Conservation (phyloP, 495 filamentous ascomycete species). For the Lophiotrema nucula region DNA sequence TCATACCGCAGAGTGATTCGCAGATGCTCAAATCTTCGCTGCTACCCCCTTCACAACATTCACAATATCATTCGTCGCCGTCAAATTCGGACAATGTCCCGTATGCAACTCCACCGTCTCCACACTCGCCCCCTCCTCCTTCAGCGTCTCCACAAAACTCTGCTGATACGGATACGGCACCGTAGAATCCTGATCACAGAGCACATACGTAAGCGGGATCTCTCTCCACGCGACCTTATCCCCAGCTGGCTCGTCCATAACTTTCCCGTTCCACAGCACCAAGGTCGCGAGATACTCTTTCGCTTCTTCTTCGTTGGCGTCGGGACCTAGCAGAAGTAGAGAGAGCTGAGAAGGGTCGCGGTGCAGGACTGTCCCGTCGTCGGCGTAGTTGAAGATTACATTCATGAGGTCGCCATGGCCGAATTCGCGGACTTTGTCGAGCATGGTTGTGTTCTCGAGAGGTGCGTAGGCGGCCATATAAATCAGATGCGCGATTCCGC, state of each 20-base stretch:
- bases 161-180: slow-evolving; percentile 40
- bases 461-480: slow-evolving; percentile 40
- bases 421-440: slow-evolving; percentile 37
- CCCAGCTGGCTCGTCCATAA: slow-evolving; percentile 30
- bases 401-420: slow-evolving; percentile 37
- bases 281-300: slow-evolving; percentile 33
- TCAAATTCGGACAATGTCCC: slow-evolving; percentile 41
- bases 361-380: slow-evolving; percentile 33
- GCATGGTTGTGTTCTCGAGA: slow-evolving; percentile 32
- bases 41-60: slow-evolving; percentile 13
- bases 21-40: too few relatives aligned
- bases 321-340: slow-evolving; percentile 8
- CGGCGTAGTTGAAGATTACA: slow-evolving; percentile 38
- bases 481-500: slow-evolving; percentile 39
- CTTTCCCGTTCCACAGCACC: slow-evolving; percentile 38
- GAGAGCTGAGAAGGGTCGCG: slow-evolving; percentile 31
- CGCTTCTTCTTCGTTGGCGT: background rate
- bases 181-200: slow-evolving; percentile 40
- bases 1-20: too few relatives aligned
- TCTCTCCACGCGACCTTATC: slow-evolving; percentile 40
- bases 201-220: slow-evolving; percentile 44
- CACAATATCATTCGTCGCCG: slow-evolving; percentile 34
- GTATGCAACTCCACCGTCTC: slow-evolving; percentile 36
- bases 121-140: slow-evolving; percentile 32
- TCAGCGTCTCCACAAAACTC: slow-evolving; percentile 38